Evolutionary conservation across 1,139 yeast genomes (phyloP), one percentile per base, ranked within the genome.

Genomic region (Ashbya aceris): DNA sequence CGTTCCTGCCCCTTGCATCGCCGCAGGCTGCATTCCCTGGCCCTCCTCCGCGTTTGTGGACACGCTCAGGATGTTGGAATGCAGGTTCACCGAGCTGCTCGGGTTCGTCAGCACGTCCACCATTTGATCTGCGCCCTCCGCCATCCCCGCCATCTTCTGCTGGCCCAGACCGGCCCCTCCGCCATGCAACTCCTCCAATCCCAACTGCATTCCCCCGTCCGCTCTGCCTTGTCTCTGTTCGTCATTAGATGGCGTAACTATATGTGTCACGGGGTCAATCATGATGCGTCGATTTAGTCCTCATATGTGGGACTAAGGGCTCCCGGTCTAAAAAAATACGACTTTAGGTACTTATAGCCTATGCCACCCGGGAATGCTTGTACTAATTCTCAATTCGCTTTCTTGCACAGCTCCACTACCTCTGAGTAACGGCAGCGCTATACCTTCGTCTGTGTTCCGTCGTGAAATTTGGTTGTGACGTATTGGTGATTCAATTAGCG

Each of bases 181-280:
- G 14, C 17, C 14, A 10, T 13, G 14, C 12, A 32, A 13, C 7
- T 32, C 35, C 14, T 12, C 23, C 23, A 17, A 17, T 17, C 23
- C 23, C 23, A 17, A 6, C 23, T 17, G 23, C 23, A 17, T 17
- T 17, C 23, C 23, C 23, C 23, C 23, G 23, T 17, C 23, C 6
- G 23, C 3, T 17, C 23, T 12, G 12, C 17, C 17, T 11, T 13
- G 12, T 11, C 14, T 17, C 17, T 12, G 17, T 32, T 13, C 35
- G 12, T n/a, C 17, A 13, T 10, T 13, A 32, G 35, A 32, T 10
- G 35, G 17, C 14, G 35, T 17, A 12, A 32, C 35, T 32, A 32
- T 32, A 12, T 32, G 35, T n/a, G 35, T 14, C 35, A 14, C 35
- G 20, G 35, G 35, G 17, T 32, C 35, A n/a, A 32, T 32, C 35